Evolutionary conservation across 805 yeast species (phyloP), one percentile per base, ranked within the genome.

Genomic region (Candida silvicultrix): DNA sequence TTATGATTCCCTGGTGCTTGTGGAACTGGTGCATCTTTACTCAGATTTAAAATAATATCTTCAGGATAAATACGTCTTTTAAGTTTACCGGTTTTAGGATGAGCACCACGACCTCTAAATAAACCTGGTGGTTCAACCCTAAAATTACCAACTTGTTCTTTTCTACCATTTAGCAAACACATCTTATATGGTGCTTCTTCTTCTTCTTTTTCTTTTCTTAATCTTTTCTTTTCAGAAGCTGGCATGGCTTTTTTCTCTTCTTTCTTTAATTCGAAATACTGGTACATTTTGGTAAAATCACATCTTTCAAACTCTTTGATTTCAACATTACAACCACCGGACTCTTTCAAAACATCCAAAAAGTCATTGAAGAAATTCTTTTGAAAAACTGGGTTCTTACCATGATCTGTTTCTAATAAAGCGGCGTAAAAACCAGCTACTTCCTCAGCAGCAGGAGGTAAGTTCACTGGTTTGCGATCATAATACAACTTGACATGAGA

Each of bases 361-460:
- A 90, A 90, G 64, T 92, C 98, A 11, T 71, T 61, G 57, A 92
- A 92, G 69, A 92, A 92, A 64, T 92, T 92, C 59, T 81, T 78
- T 53, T 83, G 95, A 64, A 92, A 92, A 0, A 79, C 81, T 0
- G 95, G 89, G 59, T 89, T 92, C 50, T 81, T 76, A 12, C 89
- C 94, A 65, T 92, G 97, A 53, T 92, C 97, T 1, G 89, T 76
- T 52, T 87, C 89, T 39, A 90, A 51, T 79, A 92, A 74, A 6
- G 96, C 96, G 10, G 85, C 98, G 64, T 75, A 92, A 59, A 89
- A 92, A 0, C 97, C 97, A 0, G 97, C 98, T 32, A 92, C 97
- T 64, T 92, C 98, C 66, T 92, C 99, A 2, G 97, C 97, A 46
- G 74, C 85, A 1, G 70, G 67, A 1, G 96, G 92, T 47, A 92